These are phyloP conservation scores for Trichoderma brevicompactum DNA, from an alignment of 2,329 filamentous ascomycete genomes.

Conservation along the genomic window DNA sequence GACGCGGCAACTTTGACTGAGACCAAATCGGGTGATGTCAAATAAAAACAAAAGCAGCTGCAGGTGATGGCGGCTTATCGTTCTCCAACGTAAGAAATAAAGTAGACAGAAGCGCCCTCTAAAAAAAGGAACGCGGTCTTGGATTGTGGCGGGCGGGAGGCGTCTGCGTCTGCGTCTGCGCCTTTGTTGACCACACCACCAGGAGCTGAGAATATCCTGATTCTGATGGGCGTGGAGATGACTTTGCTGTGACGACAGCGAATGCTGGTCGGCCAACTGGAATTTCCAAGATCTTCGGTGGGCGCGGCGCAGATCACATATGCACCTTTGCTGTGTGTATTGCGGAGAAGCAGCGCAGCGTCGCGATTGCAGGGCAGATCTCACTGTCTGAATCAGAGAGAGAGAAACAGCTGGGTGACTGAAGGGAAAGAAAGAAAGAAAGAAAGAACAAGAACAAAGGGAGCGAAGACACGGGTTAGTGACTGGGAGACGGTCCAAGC, in stretches of 20 bases:
- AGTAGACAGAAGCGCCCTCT: constrained; percentile 10
- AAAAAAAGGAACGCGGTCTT: constrained; percentile 29
- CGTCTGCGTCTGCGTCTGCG: constrained; percentile 9
- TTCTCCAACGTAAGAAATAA: background rate
- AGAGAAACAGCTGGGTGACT: background rate
- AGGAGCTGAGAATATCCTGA: background rate
- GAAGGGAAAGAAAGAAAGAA: background rate
- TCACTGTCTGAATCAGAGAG: background rate
- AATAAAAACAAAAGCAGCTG: constrained; percentile 5
- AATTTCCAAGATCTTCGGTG: constrained; percentile 22
- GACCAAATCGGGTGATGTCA: background rate
- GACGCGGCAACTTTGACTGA: background rate
- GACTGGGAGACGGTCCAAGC: constrained; percentile 18
- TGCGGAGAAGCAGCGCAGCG: background rate
- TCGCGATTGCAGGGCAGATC: background rate
- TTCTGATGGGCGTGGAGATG: constrained; percentile 3
- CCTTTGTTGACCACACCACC: constrained; percentile 11
- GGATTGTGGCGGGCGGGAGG: constrained; percentile 28
- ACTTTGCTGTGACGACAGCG: constrained; percentile 24
- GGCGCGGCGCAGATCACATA: constrained; percentile 25
- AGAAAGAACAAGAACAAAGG: background rate
- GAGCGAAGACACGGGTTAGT: constrained; percentile 7
- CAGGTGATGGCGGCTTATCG: background rate
- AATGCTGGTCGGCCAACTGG: constrained; percentile 21
- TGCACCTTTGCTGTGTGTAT: constrained; percentile 2